Conservation (phyloP, 768 basidiomycete species). For the Boletus patriciae region DNA sequence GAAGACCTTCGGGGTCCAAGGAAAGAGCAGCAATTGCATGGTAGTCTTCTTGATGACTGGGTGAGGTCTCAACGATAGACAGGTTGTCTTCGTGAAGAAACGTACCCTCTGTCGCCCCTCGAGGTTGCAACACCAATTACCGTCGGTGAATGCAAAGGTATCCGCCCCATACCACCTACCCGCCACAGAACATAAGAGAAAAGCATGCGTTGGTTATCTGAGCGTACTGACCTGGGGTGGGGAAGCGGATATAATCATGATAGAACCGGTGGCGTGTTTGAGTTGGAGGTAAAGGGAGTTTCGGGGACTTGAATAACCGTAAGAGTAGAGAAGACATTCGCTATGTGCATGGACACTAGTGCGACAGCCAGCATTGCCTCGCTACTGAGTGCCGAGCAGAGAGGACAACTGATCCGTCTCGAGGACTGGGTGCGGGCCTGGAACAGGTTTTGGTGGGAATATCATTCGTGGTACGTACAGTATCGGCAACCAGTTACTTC, state of each 20-base stretch:
- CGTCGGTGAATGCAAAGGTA: slow-evolving; percentile 74
- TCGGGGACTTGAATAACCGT: slow-evolving; percentile 20
- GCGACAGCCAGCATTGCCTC: slow-evolving; percentile 33
- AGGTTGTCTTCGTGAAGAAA: neutral
- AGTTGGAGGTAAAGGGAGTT: slow-evolving; percentile 11
- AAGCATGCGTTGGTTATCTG: neutral
- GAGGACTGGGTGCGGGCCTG: slow-evolving; percentile 11
- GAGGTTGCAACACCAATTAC: slow-evolving; percentile 75
- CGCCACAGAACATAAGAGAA: slow-evolving; percentile 7
- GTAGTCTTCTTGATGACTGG: slow-evolving; percentile 89
- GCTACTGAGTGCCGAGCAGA: slow-evolving; percentile 8
- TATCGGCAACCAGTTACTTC: neutral
- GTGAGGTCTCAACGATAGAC: slow-evolving; percentile 8
- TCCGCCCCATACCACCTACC: slow-evolving; percentile 60
- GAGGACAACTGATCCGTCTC: slow-evolving; percentile 6
- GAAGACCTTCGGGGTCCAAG: slow-evolving; percentile 73
- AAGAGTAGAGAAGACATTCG: slow-evolving; percentile 31
- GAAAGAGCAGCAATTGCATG: slow-evolving; percentile 75
- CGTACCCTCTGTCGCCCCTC: slow-evolving; percentile 71
- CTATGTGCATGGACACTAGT: slow-evolving; percentile 23
- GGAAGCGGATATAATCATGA: slow-evolving; percentile 68
- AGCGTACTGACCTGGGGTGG: slow-evolving; percentile 43
- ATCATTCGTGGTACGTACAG: neutral
- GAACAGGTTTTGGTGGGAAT: slow-evolving; percentile 20
- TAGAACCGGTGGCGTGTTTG: slow-evolving; percentile 38